Conservation (phyloP, 495 filamentous ascomycete genomes). For the Aspergillus biplanus region DNA sequence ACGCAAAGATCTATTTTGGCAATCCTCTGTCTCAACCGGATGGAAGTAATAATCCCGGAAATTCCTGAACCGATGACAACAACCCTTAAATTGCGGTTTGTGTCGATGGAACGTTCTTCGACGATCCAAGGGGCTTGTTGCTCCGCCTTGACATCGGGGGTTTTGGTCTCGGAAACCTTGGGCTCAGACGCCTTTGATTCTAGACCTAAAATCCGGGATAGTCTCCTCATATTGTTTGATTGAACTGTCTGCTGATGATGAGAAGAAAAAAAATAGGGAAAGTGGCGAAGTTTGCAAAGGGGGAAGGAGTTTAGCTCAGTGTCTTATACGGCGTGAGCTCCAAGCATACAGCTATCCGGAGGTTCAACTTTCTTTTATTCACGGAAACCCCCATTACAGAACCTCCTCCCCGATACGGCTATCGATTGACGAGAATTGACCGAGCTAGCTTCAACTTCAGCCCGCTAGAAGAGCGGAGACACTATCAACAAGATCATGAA, state of each 20-base stretch:
- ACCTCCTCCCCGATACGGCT: not conserved
- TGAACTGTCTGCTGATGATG: not conserved
- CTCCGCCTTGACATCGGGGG: not conserved
- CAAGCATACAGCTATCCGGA: not conserved
- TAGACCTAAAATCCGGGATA: constrained; percentile 13
- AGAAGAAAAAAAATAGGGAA: too few relatives aligned
- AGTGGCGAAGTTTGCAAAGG: too few relatives aligned
- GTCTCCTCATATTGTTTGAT: constrained; percentile 14
- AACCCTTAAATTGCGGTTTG: constrained; percentile 57
- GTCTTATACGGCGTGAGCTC: not conserved
- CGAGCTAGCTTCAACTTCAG: not conserved
- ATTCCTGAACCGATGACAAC: constrained; percentile 70
- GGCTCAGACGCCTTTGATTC: not conserved
- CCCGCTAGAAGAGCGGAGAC: not conserved
- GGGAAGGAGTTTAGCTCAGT: not conserved
- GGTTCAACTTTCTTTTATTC: not conserved
- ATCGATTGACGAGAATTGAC: not conserved
- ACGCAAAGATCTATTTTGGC: constrained; percentile 63
- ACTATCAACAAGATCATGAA: not conserved
- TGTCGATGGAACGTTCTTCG: constrained; percentile 58
- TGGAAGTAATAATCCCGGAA: constrained; percentile 63
- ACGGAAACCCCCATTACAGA: not conserved
- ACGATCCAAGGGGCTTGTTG: constrained; percentile 24
- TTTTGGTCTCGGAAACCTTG: not conserved
- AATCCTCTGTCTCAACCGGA: constrained; percentile 61